These are phyloP conservation scores for Parathielavia appendiculata DNA, from an alignment of 495 filamentous ascomycete genomes.

Conservation along the genomic window DNA sequence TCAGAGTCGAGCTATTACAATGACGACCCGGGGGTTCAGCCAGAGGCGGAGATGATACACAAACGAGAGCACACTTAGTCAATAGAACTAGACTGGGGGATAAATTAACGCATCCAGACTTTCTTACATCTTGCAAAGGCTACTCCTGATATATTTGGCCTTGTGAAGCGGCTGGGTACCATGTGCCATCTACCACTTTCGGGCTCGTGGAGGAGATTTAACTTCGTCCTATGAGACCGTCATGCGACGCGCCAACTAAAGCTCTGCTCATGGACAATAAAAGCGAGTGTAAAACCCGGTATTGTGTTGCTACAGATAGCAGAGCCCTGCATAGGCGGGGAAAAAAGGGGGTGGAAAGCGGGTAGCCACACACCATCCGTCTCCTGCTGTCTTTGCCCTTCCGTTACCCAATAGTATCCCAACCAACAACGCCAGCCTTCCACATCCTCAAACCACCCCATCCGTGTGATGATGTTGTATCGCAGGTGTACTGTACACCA, in stretches of 20 bases:
- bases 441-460: background rate
- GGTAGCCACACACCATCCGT: background rate
- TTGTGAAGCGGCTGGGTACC: too few species aligned
- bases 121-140: too few species aligned
- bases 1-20: too few species aligned
- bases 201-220: background rate
- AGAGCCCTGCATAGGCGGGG: background rate
- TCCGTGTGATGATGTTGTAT: background rate
- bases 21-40: too few species aligned
- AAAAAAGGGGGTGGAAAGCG: background rate
- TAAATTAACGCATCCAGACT: too few species aligned
- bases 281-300: background rate
- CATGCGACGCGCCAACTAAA: background rate
- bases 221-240: background rate
- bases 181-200: background rate
- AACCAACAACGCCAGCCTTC: constrained; percentile 9
- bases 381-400: background rate
- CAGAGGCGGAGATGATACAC: too few species aligned
- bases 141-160: too few species aligned
- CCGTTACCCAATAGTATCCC: background rate
- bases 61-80: too few species aligned
- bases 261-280: background rate
- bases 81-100: too few species aligned
- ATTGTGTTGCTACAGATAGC: constrained; percentile 12
- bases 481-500: background rate